Base-by-base conservation (phyloP, 148 eudicot species). In the Chenopodium album region DNA sequence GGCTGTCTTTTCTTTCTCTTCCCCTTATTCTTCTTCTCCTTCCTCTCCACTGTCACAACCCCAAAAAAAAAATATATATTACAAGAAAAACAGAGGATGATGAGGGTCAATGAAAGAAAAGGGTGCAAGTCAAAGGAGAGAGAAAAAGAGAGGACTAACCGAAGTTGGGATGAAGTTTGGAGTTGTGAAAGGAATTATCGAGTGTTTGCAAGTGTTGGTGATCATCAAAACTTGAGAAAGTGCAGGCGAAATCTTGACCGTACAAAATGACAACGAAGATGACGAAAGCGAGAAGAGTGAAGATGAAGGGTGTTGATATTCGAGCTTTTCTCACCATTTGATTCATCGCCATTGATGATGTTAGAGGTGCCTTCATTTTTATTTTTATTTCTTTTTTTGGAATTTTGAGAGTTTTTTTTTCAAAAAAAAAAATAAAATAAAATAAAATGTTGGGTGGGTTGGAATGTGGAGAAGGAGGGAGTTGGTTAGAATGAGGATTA, bases 221-320 rank as follows among this genome's bases (percentile, higher is more conserved):
- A 28, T 83, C 78, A 83, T 83, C 77, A 77, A 66, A 48, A 29
- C 2, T 31, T 16, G 79, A 83, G 79, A 92, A 75, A 37, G 92
- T 86, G 91, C 97, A 92, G 75, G 89, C 50, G 78, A 92, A 89
- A 80, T 89, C 93, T 23, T 90, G 90, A 54, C 90, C 84, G 85
- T 90, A 92, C 29, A 95, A 87, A 73, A 92, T 71, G 77, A 82
- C 84, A 75, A 91, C 89, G 62, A 92, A 91, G 65, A 91, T 19
- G 77, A 95, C 83, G 89, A 93, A 93, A 29, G 87, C 89, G 70
- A 93, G 46, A 13, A 92, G 79, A 10, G 88, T 81, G 87, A 91
- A 84, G 83, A 92, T 69, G 76, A 87, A 85, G 1, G 88, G 94
- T 54, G 79, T 54, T 22, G 92, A 88, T 78, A 91, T 79, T 59